Conservation (phyloP, 352 stramenopile genomes). For the Phytopythium delawarense region DNA sequence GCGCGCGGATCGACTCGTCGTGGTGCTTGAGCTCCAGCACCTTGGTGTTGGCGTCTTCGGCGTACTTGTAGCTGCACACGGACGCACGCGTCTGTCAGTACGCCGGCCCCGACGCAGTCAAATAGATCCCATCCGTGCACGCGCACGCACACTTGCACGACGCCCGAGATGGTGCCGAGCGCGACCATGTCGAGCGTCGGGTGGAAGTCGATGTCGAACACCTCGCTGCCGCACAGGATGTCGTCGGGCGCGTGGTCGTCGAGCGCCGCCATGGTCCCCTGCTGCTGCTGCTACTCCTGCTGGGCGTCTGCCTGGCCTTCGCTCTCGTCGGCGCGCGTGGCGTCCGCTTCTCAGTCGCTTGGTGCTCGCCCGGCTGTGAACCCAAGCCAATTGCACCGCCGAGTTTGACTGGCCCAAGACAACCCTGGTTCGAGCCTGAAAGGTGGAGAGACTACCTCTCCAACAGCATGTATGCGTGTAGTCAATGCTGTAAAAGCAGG, state of each 20-base stretch:
- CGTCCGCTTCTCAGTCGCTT: not conserved
- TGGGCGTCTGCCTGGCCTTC: not conserved
- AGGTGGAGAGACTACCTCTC: not conserved
- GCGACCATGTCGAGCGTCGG: conserved; percentile 64
- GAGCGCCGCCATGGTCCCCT: conserved; percentile 46
- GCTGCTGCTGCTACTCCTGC: too few relatives aligned
- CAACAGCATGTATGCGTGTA: not conserved
- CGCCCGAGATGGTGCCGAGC: conserved; percentile 64
- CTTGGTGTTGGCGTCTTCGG: conserved; percentile 60
- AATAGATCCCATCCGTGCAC: conserved; percentile 4
- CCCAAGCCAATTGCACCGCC: not conserved
- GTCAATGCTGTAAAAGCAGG: not conserved
- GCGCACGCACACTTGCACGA: conserved; percentile 72
- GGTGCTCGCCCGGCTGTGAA: not conserved
- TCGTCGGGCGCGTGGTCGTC: conserved; percentile 79
- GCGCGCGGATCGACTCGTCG: conserved; percentile 57
- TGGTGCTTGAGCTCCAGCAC: conserved; percentile 75
- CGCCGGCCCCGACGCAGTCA: not conserved
- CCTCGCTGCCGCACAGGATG: conserved; percentile 66
- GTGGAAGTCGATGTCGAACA: conserved; percentile 88
- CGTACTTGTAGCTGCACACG: conserved; percentile 67
- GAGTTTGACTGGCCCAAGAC: not conserved
- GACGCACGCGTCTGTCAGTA: not conserved
- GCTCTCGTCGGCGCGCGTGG: too few relatives aligned
- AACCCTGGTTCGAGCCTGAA: not conserved